A percentile compares a stretch with the other conserved stretches of the same genome.
phyloP scores from a whole-genome alignment of 1,139 yeast genomes.

The Debaryomyces robertsiae region DNA sequence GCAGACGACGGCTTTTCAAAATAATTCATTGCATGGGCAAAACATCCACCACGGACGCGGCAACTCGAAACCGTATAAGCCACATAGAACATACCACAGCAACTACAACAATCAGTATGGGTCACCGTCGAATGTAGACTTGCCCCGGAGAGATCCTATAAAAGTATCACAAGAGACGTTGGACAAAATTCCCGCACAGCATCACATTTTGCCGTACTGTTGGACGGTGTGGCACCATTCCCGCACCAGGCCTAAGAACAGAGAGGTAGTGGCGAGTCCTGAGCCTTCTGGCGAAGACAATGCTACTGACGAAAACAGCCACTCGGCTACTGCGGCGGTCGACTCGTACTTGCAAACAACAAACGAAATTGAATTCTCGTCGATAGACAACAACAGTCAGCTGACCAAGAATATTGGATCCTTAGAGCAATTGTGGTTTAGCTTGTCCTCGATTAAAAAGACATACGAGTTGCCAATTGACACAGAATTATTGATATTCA shows the following conservation, averaged over 20 bases:
- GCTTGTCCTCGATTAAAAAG: constrained; percentile 49
- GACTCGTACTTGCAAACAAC: constrained; percentile 48
- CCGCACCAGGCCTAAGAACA: constrained; percentile 29
- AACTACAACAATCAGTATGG: constrained; percentile 13
- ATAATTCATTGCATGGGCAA: constrained; percentile 11
- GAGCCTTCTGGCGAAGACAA: constrained; percentile 18
- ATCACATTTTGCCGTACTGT: constrained; percentile 49
- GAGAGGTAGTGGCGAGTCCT: background rate
- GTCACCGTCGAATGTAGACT: constrained; percentile 22
- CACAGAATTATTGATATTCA: constrained; percentile 62
- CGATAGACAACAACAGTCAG: constrained; percentile 20
- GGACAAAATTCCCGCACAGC: constrained; percentile 29
- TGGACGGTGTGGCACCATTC: constrained; percentile 55
- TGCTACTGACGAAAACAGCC: constrained; percentile 13
- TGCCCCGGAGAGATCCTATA: constrained; percentile 41
- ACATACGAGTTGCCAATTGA: constrained; percentile 54
- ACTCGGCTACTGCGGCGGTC: constrained; percentile 27
- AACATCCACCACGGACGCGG: constrained; percentile 12
- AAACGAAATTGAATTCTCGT: constrained; percentile 38
- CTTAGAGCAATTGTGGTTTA: constrained; percentile 65
- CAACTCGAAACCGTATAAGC: constrained; percentile 14
- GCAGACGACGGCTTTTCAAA: background rate
- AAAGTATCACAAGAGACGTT: constrained; percentile 39
- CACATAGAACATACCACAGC: constrained; percentile 10
- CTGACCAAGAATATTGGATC: constrained; percentile 45